These are phyloP conservation scores for Brettanomyces bruxellensis DNA, from an alignment of 805 yeast species.

Conservation along the genomic window DNA sequence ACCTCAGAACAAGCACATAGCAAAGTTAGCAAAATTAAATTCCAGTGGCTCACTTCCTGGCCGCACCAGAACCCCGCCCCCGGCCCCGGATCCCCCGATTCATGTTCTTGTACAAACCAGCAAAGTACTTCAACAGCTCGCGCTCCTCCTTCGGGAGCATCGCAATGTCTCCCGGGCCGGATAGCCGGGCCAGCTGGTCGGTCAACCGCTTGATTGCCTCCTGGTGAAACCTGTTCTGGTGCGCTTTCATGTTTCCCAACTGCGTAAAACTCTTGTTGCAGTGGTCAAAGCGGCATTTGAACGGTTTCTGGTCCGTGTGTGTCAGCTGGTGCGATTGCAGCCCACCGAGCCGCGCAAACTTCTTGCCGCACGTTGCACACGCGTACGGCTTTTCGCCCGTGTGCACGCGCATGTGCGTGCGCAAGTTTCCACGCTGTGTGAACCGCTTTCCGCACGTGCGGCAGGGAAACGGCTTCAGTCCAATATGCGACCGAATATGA, in stretches of 20 bases:
- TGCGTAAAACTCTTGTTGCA: slow-evolving; percentile 86
- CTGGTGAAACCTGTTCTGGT: slow-evolving; percentile 83
- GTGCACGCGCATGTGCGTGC: slow-evolving; percentile 79
- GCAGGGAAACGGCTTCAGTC: slow-evolving; percentile 77
- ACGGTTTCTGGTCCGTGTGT: slow-evolving; percentile 73
- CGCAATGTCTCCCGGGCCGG: slow-evolving; percentile 36
- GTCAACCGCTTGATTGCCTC: slow-evolving; percentile 63
- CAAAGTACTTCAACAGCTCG: slow-evolving; percentile 67
- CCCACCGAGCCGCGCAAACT: slow-evolving; percentile 86
- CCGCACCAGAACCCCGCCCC: slow-evolving; percentile 37
- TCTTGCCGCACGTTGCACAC: slow-evolving; percentile 67
- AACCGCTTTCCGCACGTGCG: slow-evolving; percentile 70
- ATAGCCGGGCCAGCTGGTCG: slow-evolving; percentile 53
- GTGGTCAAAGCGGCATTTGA: slow-evolving; percentile 66
- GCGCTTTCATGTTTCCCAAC: slow-evolving; percentile 87
- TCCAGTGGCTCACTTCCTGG: background rate
- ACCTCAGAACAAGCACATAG: too few relatives aligned
- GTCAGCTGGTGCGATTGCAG: slow-evolving; percentile 80
- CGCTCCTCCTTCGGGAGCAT: slow-evolving; percentile 51
- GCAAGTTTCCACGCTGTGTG: slow-evolving; percentile 83
- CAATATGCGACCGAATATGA: slow-evolving; percentile 81
- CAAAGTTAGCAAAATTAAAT: background rate
- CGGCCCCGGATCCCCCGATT: slow-evolving; percentile 90
- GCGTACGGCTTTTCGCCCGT: slow-evolving; percentile 89
- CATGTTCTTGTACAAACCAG: slow-evolving; percentile 75